phyloP scores from a whole-genome alignment of 1,284 basidiomycete species.

The Puccinia sorghi region DNA sequence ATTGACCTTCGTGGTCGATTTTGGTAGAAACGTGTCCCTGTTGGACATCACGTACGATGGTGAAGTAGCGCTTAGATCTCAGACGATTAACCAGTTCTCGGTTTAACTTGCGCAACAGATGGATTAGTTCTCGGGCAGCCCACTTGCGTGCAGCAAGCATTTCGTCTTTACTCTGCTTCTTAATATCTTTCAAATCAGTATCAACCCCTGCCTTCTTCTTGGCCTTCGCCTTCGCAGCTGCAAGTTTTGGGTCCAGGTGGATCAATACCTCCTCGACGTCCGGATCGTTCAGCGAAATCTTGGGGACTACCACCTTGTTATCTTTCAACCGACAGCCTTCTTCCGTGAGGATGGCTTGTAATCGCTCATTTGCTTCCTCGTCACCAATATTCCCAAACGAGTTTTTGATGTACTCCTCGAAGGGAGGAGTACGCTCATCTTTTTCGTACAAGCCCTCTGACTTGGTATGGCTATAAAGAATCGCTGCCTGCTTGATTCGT shows the following conservation, averaged over 20 bases:
- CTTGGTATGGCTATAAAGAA: constrained; percentile 46
- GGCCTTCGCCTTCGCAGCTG: constrained; percentile 32
- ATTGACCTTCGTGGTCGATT: constrained; percentile 61
- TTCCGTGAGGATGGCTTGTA: constrained; percentile 42
- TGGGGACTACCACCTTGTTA: constrained; percentile 43
- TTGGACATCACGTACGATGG: constrained; percentile 81
- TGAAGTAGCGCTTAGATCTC: constrained; percentile 85
- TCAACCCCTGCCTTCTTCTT: constrained; percentile 62
- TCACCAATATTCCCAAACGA: constrained; percentile 49
- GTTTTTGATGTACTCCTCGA: constrained; percentile 49
- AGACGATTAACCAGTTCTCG: constrained; percentile 86
- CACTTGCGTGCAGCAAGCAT: constrained; percentile 66
- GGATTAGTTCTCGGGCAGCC: constrained; percentile 81
- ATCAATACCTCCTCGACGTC: constrained; percentile 44
- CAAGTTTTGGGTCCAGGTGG: constrained; percentile 47
- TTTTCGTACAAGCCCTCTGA: constrained; percentile 43
- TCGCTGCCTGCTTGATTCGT: constrained; percentile 60
- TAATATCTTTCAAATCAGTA: constrained; percentile 46
- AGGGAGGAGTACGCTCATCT: constrained; percentile 48
- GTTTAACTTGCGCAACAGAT: constrained; percentile 75
- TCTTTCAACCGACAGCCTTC: constrained; percentile 41
- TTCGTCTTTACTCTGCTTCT: constrained; percentile 54
- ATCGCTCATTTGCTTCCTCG: constrained; percentile 48
- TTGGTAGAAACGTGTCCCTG: constrained; percentile 58
- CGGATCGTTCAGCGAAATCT: constrained; percentile 49